Evolutionary conservation across 768 basidiomycete genomes (phyloP), one percentile per base, ranked within the genome.

Genomic region (Amanita brunnescens): DNA sequence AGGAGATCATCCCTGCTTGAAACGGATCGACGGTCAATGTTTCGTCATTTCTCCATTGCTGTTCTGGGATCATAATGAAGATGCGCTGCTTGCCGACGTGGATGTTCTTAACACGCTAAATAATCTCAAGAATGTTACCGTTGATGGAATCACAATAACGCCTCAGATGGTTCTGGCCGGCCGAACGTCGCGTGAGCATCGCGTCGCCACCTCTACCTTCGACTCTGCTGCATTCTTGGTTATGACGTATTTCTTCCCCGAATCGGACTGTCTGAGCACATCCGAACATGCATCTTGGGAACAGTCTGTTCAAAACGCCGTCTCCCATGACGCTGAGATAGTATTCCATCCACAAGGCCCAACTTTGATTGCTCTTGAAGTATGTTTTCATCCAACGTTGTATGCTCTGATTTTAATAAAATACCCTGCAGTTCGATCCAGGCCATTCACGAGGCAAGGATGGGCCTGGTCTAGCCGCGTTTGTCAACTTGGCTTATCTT

Each of bases 201-300:
- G 74, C 52, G 67, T 66, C 47, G 64, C 66, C n/a, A 62, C 66
- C 30, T 66, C 70, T n/a, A 71, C 72, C 52, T 73, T 81, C 45
- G 82, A 85, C 59, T 77, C 73, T 54, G 85, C 87, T 42, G 77
- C 72, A 47, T 87, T 81, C 60, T 75, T 92, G 16, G 87, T 83
- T 13, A 71, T 91, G 52, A 90, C 88, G 0, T 92, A 88, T 64
- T 83, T 90, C 67, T 90, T 93, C 61, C 81, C 78, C 2, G 85
- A 89, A 57, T 76, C 72, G 13, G 81, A 85, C 56, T 91, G 89
- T 65, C 65, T 82, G 55, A 74, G 75, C 35, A 75, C 73, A 49
- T 63, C 70, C 10, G 83, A 83, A 35, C 89, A 87, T 56, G 63
- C 72, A 46, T 64, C 71, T 26, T 91, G 88, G 87, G 63, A 78